Evolutionary conservation across 495 filamentous ascomycete genomes (phyloP), one percentile per base, ranked within the genome.

Genomic region (Trichoderma orchidacearum): DNA sequence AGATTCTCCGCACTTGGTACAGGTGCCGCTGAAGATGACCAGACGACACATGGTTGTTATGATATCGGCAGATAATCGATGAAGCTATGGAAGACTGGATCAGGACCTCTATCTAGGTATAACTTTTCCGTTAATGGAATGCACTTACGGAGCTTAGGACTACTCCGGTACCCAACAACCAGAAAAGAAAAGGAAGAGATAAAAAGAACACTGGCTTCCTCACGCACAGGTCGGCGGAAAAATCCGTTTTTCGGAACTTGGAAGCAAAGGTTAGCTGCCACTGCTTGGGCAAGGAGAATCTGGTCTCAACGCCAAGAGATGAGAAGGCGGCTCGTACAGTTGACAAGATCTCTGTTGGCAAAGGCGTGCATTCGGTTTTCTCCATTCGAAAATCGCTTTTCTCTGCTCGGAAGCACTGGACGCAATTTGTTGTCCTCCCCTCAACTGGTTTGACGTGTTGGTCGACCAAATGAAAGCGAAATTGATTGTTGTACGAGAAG

Each of bases 21-120:
- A 70, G 9, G 55, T 62, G 17, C 68, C 68, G n/a, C 25, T 53
- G 58, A 70, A 70, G 30, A 63, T 59, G 32, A 70, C 59, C 28
- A 61, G 54, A 13, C 68, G 68, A 57, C 68, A 70, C 68, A 70
- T 70, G 62, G 35, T 51, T 25, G 1, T 27, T 17, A 30, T 28
- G n/a, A n/a, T 11, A 8, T 7, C 8, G 41, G n/a, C 23, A 48
- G 3, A 12, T 27, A 13, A 17, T 11, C 15, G 36, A 21, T 21
- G 17, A 3, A 3, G 36, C 21, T 27, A 13, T 51, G 23, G 12
- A 30, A 21, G 12, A 3, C 23, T 3, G 41, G 41, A 7, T 25
- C 11, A 48, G 21, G 21, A 27, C 8, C 0, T 48, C 0, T 48
- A 23, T 25, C 17, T 23, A 27, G 27, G 1, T 9, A 17, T 48